These are phyloP conservation scores for Cenchrus purpureus DNA, from an alignment of 176 grass and related monocot species.

Conservation along the genomic window DNA sequence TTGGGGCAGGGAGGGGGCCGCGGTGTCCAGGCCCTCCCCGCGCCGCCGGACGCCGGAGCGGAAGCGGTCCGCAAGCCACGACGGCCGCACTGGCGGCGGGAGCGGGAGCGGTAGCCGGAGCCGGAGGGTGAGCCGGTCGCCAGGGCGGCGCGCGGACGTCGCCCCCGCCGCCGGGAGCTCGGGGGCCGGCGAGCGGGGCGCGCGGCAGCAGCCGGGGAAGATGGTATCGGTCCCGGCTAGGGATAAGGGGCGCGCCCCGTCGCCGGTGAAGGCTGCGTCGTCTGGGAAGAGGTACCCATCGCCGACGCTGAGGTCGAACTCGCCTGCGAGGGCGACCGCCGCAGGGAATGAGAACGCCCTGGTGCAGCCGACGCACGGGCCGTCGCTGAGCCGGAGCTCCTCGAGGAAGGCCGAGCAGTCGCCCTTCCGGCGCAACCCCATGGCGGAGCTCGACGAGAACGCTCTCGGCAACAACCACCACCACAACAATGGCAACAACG, in stretches of 20 bases:
- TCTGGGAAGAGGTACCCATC: constrained; percentile 66
- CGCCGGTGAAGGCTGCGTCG: constrained; percentile 42
- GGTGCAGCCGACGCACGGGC: constrained; percentile 42
- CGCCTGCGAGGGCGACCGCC: constrained; percentile 50
- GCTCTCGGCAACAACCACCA: constrained; percentile 6
- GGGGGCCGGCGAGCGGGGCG: constrained; percentile 6
- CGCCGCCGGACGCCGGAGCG: constrained; percentile 72
- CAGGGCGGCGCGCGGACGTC: constrained; percentile 49
- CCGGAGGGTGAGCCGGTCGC: constrained; percentile 76
- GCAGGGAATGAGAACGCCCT: constrained; percentile 56
- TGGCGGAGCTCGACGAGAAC: constrained; percentile 87
- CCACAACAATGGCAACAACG: constrained; percentile 17
- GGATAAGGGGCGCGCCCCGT: constrained; percentile 58
- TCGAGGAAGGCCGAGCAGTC: constrained; percentile 84
- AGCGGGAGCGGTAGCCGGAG: constrained; percentile 54
- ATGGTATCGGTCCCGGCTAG: constrained; percentile 80
- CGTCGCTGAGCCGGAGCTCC: constrained; percentile 79
- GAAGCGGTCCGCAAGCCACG: constrained; percentile 78
- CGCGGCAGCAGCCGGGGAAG: constrained; percentile 63
- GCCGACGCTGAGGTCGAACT: constrained; percentile 73
- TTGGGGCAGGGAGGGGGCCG: constrained; percentile 47
- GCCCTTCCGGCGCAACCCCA: constrained; percentile 69
- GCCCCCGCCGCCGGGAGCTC: neutral
- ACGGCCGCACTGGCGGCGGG: constrained; percentile 36
- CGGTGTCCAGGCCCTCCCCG: constrained; percentile 65